Percentiles rank a stretch among this genome's conserved stretches.
These are phyloP conservation scores for Gossypium aridum DNA, from an alignment of 441 rosid genomes.

Conservation along the genomic window DNA sequence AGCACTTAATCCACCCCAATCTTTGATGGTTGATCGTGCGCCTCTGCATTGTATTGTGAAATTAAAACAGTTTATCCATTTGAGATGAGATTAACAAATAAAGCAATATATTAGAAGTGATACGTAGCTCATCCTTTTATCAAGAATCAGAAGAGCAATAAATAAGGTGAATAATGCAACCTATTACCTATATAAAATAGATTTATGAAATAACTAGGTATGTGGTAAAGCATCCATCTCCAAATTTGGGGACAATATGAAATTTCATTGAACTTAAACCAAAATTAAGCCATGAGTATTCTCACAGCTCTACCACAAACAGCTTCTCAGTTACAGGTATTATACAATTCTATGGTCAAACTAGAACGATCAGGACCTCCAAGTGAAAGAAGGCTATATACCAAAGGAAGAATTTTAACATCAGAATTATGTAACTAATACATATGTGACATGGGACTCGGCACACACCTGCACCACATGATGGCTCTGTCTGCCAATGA, in stretches of 20 bases:
- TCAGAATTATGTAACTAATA: background rate
- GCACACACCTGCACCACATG: background rate
- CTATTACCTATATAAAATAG: background rate
- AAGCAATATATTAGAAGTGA: background rate
- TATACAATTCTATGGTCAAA: background rate
- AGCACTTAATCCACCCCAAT: constrained; percentile 64
- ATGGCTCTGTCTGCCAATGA: too few relatives aligned
- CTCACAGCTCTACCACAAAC: background rate
- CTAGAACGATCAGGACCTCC: background rate
- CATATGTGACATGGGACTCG: background rate
- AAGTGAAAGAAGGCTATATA: background rate
- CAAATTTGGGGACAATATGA: background rate
- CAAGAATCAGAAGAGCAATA: constrained; percentile 3
- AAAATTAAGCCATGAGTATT: background rate
- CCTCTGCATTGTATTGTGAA: constrained; percentile 42
- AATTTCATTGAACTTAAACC: background rate
- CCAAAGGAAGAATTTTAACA: background rate
- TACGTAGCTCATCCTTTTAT: background rate
- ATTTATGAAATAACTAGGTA: background rate
- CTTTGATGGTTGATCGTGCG: constrained; percentile 61
- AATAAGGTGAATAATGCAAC: background rate
- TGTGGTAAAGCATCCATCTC: background rate
- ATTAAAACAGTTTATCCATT: background rate
- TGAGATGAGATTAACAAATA: background rate
- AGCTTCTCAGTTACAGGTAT: background rate